Evolutionary conservation across 495 filamentous ascomycete genomes (phyloP).

Genomic region (Podospora australis): DNA sequence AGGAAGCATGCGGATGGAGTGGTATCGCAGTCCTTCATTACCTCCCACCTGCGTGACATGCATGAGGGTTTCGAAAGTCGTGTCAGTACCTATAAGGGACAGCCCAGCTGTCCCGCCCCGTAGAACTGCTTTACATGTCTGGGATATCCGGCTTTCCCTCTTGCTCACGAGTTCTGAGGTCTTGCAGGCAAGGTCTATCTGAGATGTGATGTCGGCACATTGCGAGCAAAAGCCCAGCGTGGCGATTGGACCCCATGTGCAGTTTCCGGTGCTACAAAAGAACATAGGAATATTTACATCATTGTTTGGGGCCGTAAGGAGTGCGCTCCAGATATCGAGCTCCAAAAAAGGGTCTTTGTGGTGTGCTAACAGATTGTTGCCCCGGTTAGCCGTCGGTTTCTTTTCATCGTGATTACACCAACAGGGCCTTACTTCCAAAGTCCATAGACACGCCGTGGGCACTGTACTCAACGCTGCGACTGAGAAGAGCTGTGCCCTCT

Average conservation of each 20-base stretch:
- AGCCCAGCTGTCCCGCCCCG: not conserved
- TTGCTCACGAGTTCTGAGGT: too few species aligned
- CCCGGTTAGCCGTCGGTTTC: not conserved
- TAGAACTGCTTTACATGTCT: not conserved
- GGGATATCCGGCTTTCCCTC: not conserved
- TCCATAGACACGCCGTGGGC: not conserved
- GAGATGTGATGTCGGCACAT: not conserved
- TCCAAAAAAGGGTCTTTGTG: not conserved
- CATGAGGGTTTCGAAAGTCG: not conserved
- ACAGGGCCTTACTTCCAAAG: not conserved
- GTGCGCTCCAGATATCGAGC: not conserved
- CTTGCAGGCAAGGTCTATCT: not conserved
- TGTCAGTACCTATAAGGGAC: not conserved
- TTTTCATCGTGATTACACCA: not conserved
- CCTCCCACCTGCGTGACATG: not conserved
- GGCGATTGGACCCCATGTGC: not conserved
- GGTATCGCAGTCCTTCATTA: not conserved
- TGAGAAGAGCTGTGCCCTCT: not conserved
- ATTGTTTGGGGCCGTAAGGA: not conserved
- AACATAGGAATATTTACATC: not conserved
- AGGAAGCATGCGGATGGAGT: not conserved
- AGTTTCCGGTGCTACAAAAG: conserved; percentile 3
- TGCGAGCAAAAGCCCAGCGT: conserved; percentile 1
- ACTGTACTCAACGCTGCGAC: not conserved
- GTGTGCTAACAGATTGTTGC: not conserved